Evolutionary conservation across 2,329 filamentous ascomycete species (phyloP), one percentile per base, ranked within the genome.

Genomic region (Byssochlamys sp.): DNA sequence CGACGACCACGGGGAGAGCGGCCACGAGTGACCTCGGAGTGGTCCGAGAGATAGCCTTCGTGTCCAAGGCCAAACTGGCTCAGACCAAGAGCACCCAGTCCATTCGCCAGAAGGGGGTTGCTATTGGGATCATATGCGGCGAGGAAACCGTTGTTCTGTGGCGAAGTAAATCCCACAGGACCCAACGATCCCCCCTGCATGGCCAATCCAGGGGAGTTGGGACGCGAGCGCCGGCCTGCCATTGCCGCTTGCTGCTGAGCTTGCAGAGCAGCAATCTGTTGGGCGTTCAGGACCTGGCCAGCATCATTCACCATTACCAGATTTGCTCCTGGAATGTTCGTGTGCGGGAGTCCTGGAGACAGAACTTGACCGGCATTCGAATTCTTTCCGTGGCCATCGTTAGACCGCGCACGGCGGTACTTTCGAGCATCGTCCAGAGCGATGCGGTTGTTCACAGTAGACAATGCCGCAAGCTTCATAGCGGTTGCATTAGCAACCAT

Each of bases 401-500:
- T 91, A 53, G 94, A 96, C 59, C 91, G 85, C 63, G 91, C 85
- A 59, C 92, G 89, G 62, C 94, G 90, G 75, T 94, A 97, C 76
- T 97, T 97, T 69, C 91, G 90, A 61, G 95, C 92, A 72, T 99
- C 94, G 67, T 99, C 94, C 59, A 99, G 81, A 55, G 94, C 91
- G 67, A 99, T 96, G 49, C 94, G 89, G 73, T 97, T 99, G 78
- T 97, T 99, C 54, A 99, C 94, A 2, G 94, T 99, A 4, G 92
- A 97, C 52, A 99, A 80, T 19, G 94, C 94, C 52, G 94, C 94
- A 55, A 99, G 83, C 74, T 99, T 99, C 94, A 99, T 99, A 25
- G 94, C 94, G 14, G 94, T 97, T 27, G 94, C 94, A 70, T 97
- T 99, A 59, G 94, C 94, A 58, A 99, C 88, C 92, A 97, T 97